Percentiles rank a stretch among this genome's conserved stretches.
These are phyloP conservation scores for Serendipita indica DNA, from an alignment of 768 basidiomycete species.

Conservation along the genomic window DNA sequence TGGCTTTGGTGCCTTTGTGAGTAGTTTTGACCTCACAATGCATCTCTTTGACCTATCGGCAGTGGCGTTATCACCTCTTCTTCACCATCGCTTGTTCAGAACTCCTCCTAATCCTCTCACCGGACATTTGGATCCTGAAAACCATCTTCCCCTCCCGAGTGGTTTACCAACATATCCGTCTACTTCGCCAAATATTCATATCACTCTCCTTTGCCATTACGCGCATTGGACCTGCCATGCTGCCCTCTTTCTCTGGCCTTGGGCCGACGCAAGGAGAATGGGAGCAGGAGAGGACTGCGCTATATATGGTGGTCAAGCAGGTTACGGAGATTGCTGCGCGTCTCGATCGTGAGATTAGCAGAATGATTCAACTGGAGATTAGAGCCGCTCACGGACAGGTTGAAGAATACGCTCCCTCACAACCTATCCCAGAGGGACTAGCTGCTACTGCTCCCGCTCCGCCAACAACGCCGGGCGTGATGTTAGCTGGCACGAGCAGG, in stretches of 20 bases:
- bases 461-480: not conserved
- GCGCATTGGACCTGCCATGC: conserved; percentile 53
- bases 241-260: conserved; percentile 23
- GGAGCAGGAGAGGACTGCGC: not conserved
- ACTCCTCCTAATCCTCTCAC: conserved; percentile 47
- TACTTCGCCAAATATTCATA: conserved; percentile 65
- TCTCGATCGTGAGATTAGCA: conserved; percentile 8
- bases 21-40: conserved; percentile 20
- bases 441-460: not conserved
- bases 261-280: not conserved
- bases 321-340: conserved; percentile 3
- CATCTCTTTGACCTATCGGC: not conserved
- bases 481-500: not conserved
- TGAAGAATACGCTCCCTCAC: too few species aligned
- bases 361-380: conserved; percentile 1
- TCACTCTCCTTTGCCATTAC: conserved; percentile 59
- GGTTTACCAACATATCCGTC: conserved; percentile 58
- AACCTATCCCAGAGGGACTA: not conserved
- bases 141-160: conserved; percentile 47
- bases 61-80: conserved; percentile 78
- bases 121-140: conserved; percentile 29
- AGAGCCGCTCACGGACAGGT: not conserved
- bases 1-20: conserved; percentile 49
- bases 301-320: not conserved
- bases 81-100: conserved; percentile 46